Base-by-base conservation (phyloP, 768 basidiomycete genomes). In the Termitomyces sp. region DNA sequence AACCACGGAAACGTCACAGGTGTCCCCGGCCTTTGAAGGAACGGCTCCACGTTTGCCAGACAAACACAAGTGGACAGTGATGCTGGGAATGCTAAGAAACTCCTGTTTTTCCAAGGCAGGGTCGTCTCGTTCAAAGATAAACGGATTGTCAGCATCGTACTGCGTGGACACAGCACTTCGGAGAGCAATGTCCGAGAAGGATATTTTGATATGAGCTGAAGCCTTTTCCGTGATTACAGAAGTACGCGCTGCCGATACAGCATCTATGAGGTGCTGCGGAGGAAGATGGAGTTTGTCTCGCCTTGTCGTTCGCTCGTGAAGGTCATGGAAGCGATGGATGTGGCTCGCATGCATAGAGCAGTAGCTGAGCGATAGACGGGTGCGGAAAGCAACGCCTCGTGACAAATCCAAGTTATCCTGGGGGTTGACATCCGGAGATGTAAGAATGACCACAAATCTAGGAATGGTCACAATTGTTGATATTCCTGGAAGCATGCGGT, bases 371-470 rank as follows among this genome's bases (percentile, higher is more conserved):
- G 83, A 80, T 7, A 86, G 46, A 3, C 84, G 77, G 0, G 82
- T 84, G 24, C 82, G 81, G 33, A 87, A 67, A 2, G 87, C 85
- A 58, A 91, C 71, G 4, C 93, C 93, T 33, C 92, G 83, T 3
- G 85, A 87, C 13, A 91, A 76, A 49, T 84, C 84, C 58, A 83
- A 72, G 42, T 82, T 81, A 57, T 89, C 89, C 0, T 79, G 74
- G 0, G 91, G 91, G 63, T 92, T 92, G 57, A 94, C 80, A 70
- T 96, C 95, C 39, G 82, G 83, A n/a, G 88, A 84, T 7, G 91
- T 90, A 55, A 94, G 69, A 59, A 91, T 86, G 11, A 91, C 68
- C 32, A 87, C 84, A 50, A 90, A 75, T 39, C 83, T 83, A 1
- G 80, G 82, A 48, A 95, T 64, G 0, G 90, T 81, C 38, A 89